These are phyloP conservation scores for Zelonia costaricensis DNA, from an alignment of 208 protist genomes.

Conservation along the genomic window DNA sequence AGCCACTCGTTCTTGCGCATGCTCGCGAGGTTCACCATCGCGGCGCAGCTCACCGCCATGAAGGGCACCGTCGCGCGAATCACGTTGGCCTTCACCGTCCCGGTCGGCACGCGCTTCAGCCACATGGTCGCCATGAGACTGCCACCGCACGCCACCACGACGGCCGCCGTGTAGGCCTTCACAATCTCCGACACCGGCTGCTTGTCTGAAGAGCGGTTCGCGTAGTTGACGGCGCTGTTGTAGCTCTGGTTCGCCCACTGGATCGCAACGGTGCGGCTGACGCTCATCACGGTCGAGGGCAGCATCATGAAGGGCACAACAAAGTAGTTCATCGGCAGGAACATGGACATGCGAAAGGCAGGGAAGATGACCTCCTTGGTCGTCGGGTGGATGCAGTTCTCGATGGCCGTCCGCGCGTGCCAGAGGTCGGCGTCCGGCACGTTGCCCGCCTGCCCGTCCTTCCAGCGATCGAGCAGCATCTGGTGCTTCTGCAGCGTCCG, in stretches of 20 bases:
- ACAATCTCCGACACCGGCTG: slow-evolving; percentile 74
- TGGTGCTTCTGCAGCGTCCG: slow-evolving; percentile 42
- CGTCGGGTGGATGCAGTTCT: slow-evolving; percentile 92
- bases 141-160: slow-evolving; percentile 65
- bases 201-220: slow-evolving; percentile 92
- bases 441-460: slow-evolving; percentile 25
- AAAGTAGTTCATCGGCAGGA: slow-evolving; percentile 92
- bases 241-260: slow-evolving; percentile 95
- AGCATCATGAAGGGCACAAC: slow-evolving; percentile 92
- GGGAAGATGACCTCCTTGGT: slow-evolving; percentile 85
- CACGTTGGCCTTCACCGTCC: slow-evolving; percentile 53
- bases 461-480: slow-evolving; percentile 60
- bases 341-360: slow-evolving; percentile 92
- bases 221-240: slow-evolving; percentile 94
- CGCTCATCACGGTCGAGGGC: slow-evolving; percentile 64
- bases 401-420: slow-evolving; percentile 79
- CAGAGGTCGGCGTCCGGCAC: slow-evolving; percentile 76
- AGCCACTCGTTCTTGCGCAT: slow-evolving; percentile 93
- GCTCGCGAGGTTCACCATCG: slow-evolving; percentile 87
- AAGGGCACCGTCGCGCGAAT: slow-evolving; percentile 88
- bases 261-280: slow-evolving; percentile 77
- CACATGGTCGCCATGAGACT: slow-evolving; percentile 63
- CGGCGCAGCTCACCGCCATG: slow-evolving; percentile 72
- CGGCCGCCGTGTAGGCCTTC: slow-evolving; percentile 82
- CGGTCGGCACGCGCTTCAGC: slow-evolving; percentile 56